Evolutionary conservation across 1,284 basidiomycete genomes (phyloP), one percentile per base, ranked within the genome.

Genomic region (Fomitopsis schrenkii): DNA sequence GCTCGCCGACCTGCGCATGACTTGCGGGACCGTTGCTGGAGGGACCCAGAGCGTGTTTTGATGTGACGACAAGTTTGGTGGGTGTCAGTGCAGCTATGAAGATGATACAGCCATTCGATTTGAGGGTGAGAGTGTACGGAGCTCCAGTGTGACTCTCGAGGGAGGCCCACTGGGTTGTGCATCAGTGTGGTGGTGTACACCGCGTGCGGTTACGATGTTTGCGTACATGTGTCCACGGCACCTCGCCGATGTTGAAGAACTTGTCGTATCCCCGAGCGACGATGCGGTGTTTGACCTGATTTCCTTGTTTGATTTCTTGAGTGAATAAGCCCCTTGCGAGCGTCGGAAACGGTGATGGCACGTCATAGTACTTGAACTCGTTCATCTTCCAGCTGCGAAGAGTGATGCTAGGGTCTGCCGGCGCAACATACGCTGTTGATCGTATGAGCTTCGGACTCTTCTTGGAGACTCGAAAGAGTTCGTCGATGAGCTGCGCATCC

Each of bases 81-180:
- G 88, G 83, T 0, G 91, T 90, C 3, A 99, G 81, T 0, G 97
- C 90, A 0, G 93, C 89, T 68, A 99, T 90, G 76, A 99, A 95
- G 68, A 99, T 98, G 74, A 99, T 95, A 74, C 97, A 99, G 1
- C 97, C 97, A 65, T 99, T 99, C 1, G 94, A 95, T 75, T 99
- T 99, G 64, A 97, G 83, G 0, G 97, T 95, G 15, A 99, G 80
- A 6, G 88, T 87, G 71, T 98, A 99, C 0, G 96, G 94, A 0
- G 91, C 76, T 0, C 80, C 77, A 0, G 95, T 95, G 65, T 94
- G 84, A 5, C 77, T 74, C 62, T 89, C 80, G 45, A 98, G 80
- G 0, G 89, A 81, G 0, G 79, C 72, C 96, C 95, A 97, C 94
- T 98, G 5, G n/a, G 26, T 63, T 15, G 59, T 42, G 9, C 6